These are phyloP conservation scores for Adansonia digitata DNA, from an alignment of 345 rosid genomes.

Conservation along the genomic window DNA sequence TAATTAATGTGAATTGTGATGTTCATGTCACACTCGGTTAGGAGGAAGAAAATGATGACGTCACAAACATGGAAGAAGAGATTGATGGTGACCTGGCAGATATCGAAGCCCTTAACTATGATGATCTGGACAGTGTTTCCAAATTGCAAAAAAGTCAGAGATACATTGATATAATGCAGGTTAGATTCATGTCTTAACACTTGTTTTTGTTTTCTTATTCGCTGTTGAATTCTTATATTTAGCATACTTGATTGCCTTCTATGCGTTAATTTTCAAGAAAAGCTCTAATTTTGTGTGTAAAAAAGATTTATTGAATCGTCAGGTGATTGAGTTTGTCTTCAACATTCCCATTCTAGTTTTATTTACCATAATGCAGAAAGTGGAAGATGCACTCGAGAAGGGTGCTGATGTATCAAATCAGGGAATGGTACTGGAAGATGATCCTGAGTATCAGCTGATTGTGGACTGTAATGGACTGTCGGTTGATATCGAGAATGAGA, in stretches of 20 bases:
- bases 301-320: not conserved
- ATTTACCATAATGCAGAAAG: conserved; percentile 45
- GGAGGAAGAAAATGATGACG: conserved; percentile 74
- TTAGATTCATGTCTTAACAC: conserved; percentile 17
- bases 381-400: conserved; percentile 67
- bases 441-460: conserved; percentile 89
- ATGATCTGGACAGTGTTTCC: conserved; percentile 76
- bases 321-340: not conserved
- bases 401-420: conserved; percentile 52
- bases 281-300: not conserved
- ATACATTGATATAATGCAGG: conserved; percentile 77
- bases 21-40: conserved; percentile 7
- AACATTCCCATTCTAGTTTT: not conserved
- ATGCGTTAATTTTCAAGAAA: not conserved
- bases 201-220: not conserved
- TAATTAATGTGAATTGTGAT: not conserved
- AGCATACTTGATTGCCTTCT: not conserved
- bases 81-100: conserved; percentile 74
- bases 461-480: conserved; percentile 87
- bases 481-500: conserved; percentile 89
- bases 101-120: conserved; percentile 71
- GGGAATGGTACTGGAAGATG: conserved; percentile 78
- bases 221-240: not conserved
- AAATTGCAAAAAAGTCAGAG: conserved; percentile 82
- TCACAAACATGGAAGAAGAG: conserved; percentile 66